A percentile compares a stretch with the other conserved stretches of the same genome.
Conservation (phyloP, 306 rosid species). For the Vigna hirtella region DNA sequence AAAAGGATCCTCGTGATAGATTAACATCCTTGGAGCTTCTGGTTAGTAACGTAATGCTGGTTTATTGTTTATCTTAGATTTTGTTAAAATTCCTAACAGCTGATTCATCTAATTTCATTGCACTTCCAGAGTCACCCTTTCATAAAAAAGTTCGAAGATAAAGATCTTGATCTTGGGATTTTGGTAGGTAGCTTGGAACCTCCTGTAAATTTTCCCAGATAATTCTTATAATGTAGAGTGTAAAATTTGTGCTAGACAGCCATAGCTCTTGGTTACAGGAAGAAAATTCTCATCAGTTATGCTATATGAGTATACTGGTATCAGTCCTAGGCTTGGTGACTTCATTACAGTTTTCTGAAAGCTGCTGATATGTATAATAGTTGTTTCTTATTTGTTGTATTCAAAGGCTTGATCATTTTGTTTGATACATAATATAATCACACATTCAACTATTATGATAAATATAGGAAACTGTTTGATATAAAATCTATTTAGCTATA, state of each 20-base stretch:
- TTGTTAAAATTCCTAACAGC: background rate
- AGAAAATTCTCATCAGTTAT: slow-evolving; percentile 40
- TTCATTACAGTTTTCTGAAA: slow-evolving; percentile 30
- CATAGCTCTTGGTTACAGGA: slow-evolving; percentile 45
- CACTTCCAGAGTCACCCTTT: slow-evolving; percentile 84
- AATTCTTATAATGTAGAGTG: slow-evolving; percentile 47
- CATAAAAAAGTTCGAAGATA: slow-evolving; percentile 94
- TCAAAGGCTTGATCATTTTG: slow-evolving; percentile 32
- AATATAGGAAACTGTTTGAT: background rate
- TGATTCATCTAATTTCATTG: slow-evolving; percentile 37
- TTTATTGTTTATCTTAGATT: background rate
- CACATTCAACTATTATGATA: background rate
- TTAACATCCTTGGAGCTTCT: slow-evolving; percentile 86
- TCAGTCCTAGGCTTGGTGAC: too few species aligned
- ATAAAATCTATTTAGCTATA: background rate
- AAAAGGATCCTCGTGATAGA: slow-evolving; percentile 79
- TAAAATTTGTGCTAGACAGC: slow-evolving; percentile 45
- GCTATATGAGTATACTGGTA: slow-evolving; percentile 37
- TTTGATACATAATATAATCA: background rate
- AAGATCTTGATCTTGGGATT: slow-evolving; percentile 90
- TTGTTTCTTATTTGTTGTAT: slow-evolving; percentile 45
- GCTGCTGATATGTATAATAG: slow-evolving; percentile 43
- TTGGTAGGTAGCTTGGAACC: slow-evolving; percentile 92
- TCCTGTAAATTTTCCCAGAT: slow-evolving; percentile 84
- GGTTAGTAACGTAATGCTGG: slow-evolving; percentile 61